A percentile compares a stretch with the other conserved stretches of the same genome.
Evolutionary conservation across 2,329 filamentous ascomycete species (phyloP).

Genomic region (Xylariaceae sp.): DNA sequence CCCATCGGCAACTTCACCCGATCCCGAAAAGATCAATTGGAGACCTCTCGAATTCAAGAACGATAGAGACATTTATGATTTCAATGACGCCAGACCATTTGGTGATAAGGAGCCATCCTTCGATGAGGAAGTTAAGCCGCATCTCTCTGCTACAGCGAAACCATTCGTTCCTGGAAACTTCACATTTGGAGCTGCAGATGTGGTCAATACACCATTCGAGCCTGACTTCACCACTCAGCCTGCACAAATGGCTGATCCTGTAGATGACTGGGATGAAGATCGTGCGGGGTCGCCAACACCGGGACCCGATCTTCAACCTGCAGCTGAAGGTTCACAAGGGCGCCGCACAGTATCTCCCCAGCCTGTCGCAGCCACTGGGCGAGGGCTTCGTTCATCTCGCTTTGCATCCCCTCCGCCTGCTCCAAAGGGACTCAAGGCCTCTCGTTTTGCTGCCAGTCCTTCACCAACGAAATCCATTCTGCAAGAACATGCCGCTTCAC

Average conservation of each 20-base stretch:
- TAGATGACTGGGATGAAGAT: conserved; percentile 28
- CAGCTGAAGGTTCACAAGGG: conserved; percentile 13
- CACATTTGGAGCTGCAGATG: conserved; percentile 31
- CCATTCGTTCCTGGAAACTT: conserved; percentile 55
- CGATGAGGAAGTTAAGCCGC: conserved; percentile 44
- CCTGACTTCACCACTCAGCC: conserved; percentile 27
- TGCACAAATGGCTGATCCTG: conserved; percentile 17
- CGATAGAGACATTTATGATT: conserved; percentile 44
- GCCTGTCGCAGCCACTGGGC: conserved; percentile 13
- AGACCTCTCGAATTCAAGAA: conserved; percentile 59
- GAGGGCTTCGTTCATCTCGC: conserved; percentile 30
- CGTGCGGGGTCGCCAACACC: conserved; percentile 33
- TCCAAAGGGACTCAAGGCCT: conserved; percentile 42
- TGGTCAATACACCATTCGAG: conserved; percentile 26
- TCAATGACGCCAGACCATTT: conserved; percentile 50
- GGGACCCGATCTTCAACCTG: conserved; percentile 25
- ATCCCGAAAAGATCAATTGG: conserved; percentile 50
- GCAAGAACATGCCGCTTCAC: conserved; percentile 41
- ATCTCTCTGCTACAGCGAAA: conserved; percentile 67
- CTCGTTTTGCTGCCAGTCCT: conserved; percentile 42
- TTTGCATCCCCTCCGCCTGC: conserved; percentile 32
- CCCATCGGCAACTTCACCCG: conserved; percentile 50
- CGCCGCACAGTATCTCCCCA: conserved; percentile 20
- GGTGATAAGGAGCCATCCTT: conserved; percentile 38
- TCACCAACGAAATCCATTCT: conserved; percentile 42